Evolutionary conservation across 371 early-diverging fungal genomes (phyloP), one percentile per base, ranked within the genome.

Genomic region (Mucor indicus): DNA sequence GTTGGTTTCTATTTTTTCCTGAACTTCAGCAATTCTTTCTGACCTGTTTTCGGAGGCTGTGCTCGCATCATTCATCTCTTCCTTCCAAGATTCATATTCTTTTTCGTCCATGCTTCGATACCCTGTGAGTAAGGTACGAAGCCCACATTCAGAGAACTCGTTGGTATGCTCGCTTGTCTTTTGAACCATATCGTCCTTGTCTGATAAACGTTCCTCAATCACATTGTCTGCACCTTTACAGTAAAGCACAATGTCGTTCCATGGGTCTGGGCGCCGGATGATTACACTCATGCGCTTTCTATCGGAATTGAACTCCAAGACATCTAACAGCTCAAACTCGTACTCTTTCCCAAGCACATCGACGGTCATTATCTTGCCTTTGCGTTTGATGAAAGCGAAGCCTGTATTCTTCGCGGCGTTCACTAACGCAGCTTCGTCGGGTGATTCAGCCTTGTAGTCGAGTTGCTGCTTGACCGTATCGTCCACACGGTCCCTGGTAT

Each of bases 191-290:
- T 60, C 53, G 0, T 27, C 32, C 8, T 44, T 20, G 6, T 53
- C 64, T n/a, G n/a, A n/a, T 25, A 96, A 62, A 11, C 91, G 78
- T 49, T 88, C 89, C 29, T 88, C 77, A 23, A 98, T 95, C 25
- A 95, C 85, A 56, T 86, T 90, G 58, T 99, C 99, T 9, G 98
- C 98, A 19, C 99, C 99, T 71, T 99, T 99, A 47, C 87, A 86
- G 48, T 92, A 82, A 32, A 98, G 38, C 3, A 93, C 68, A 31
- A 96, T 81, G 54, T 90, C 89, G 55, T 87, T 85, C 65, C 85
- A 78, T 15, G 86, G 86, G 4, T 62, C 81, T 0, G 95, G 92
- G 16, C 91, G 67, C 31, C 83, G 72, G 25, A 93, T 72, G 35
- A 98, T 85, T 1, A 91, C 85, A n/a, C 90, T 86, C 97, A 96